Base-by-base conservation (phyloP, 2,329 filamentous ascomycete species). In the Diplodia sapinea region DNA sequence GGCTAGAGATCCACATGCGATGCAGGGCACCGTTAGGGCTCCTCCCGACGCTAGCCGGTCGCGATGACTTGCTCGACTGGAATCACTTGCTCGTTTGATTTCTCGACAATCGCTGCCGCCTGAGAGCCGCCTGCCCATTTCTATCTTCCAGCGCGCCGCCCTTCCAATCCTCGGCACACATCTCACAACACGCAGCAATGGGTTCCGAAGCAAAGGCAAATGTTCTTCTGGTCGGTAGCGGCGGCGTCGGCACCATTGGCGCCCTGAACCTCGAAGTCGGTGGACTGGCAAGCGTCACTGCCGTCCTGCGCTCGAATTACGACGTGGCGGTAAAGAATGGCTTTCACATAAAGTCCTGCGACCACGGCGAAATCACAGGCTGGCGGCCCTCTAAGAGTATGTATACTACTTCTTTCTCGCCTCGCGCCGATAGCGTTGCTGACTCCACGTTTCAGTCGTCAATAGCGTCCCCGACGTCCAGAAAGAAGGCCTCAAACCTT, bases 261-360 rank as follows among this genome's bases (percentile, higher is more conserved):
- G 85, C 85, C 5, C 82, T 86, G 52, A 83, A 83, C 31, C 79
- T 89, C 20, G 83, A 88, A 72, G 73, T 76, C 6, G 84, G 84
- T 5, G 81, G 81, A 8, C 76, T 79, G 23, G 84, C 85, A n/a
- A 77, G 72, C 9, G 85, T 88, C 3, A 87, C 86, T 0, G 78
- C 82, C 0, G 82, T 88, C 0, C 76, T 87, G 47, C 81, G 87
- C 20, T 88, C 86, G 0, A 89, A 88, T 71, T 88, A 82, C 74
- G 74, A 78, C 0, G 76, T 74, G 0, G 86, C 86, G 11, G 71
- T 74, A 9, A 71, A 80, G 7, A 72, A 80, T 4, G 87, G 87
- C 12, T 87, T 87, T 68, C 73, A 77, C 0, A 88, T 89, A 66
- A 77, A 84, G 13, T 88, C 86, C 0, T 78, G 84, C 54, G 83